Base-by-base conservation (phyloP, 805 yeast genomes). In the Myxozyma neglecta region DNA sequence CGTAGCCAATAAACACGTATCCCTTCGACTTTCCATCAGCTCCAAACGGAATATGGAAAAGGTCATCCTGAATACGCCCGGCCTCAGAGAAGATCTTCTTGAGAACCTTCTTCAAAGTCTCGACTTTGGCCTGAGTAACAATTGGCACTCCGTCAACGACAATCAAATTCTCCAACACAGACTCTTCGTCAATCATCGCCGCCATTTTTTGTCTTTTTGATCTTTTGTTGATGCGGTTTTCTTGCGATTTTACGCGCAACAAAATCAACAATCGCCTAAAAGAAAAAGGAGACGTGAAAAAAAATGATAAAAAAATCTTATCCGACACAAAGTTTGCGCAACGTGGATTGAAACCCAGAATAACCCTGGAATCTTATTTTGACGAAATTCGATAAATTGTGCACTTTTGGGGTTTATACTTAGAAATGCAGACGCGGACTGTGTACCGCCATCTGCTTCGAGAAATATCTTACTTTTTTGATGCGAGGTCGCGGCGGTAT, bases 131-230 rank as follows among this genome's bases (percentile, higher is more conserved):
- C 73, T 87, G 96, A 61, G 97, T 97, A 32, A 96, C 96, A 64
- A 90, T 80, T 68, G 99, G 99, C 10, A 96, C 92, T 52, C 99
- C 99, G 74, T 91, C 97, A 55, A 90, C 88, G 36, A 93, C 89
- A 60, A 93, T 85, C 72, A 84, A 91, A 71, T 83, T 83, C 71
- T 89, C 96, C 60, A 89, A 80, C 54, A 34, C 44, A 14, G 54
- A 43, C 42, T 53, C 35, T 47, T 53, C 44, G 39, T 59, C 62
- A n/a, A 53, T 56, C 51, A 53, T 29, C 9, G 54, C 47, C 34
- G 59, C 49, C 49, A 50, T 43, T 45, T 5, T 55, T 7, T 7
- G 29, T 7, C 24, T 40, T 11, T 35, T n/a, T 24, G 11, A 14
- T 6, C 16, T 53, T 18, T 35, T 18, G 37, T 14, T 29, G 8